Evolutionary conservation across 2,329 filamentous ascomycete genomes (phyloP).

Genomic region (Botrytis galanthina): DNA sequence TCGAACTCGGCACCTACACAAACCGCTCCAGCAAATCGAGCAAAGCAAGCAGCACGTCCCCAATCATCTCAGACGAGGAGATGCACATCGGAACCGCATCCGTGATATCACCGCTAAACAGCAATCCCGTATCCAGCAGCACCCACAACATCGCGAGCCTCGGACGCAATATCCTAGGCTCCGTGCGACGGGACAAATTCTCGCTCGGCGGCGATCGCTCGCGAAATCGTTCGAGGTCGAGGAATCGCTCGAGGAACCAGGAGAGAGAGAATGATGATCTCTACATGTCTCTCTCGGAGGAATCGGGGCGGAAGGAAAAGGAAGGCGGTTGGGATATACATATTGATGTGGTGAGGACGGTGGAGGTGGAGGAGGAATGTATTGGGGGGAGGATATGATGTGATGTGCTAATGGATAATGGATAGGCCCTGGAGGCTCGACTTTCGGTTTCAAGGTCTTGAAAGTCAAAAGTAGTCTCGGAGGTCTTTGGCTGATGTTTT

Average conservation of each 20-base stretch:
- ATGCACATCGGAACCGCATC: background rate
- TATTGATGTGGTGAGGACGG: background rate
- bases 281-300: background rate
- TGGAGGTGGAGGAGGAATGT: slow-evolving; percentile 3
- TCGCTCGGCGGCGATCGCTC: background rate
- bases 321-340: slow-evolving; percentile 4
- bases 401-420: background rate
- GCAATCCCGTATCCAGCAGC: background rate
- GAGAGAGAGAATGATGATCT: background rate
- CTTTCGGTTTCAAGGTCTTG: background rate
- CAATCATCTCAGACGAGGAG: background rate
- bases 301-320: background rate
- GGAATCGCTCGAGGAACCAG: background rate
- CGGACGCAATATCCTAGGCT: background rate
- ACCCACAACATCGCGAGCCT: background rate
- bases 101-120: background rate
- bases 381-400: background rate
- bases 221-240: background rate
- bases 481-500: background rate
- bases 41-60: background rate
- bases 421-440: background rate
- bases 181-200: background rate
- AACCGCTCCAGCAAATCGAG: background rate
- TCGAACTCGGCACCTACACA: background rate
- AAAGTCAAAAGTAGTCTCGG: background rate